phyloP scores from a whole-genome alignment of 306 rosid species.

The Parietaria judaica region DNA sequence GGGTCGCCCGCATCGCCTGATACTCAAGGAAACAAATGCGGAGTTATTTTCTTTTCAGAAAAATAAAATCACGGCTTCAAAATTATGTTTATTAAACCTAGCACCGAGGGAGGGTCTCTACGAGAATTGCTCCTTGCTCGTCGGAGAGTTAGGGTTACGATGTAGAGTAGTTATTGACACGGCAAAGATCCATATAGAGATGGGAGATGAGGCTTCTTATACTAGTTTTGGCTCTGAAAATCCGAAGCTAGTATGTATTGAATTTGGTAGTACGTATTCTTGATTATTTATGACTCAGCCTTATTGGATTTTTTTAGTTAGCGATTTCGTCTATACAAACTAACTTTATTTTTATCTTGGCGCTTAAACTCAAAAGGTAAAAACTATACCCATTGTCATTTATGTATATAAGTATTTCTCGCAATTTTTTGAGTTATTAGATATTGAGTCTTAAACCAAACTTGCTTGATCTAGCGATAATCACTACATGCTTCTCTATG shows the following conservation, averaged over 20 bases:
- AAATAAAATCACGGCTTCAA: slow-evolving; percentile 51
- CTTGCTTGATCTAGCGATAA: too few species aligned
- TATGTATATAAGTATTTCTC: too few species aligned
- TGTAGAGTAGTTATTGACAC: slow-evolving; percentile 67
- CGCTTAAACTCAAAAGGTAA: too few species aligned
- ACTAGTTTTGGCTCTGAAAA: slow-evolving; percentile 35
- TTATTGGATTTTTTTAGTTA: neutral
- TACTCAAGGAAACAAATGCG: slow-evolving; percentile 38
- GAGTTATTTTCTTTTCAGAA: slow-evolving; percentile 35
- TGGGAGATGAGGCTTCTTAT: slow-evolving; percentile 27
- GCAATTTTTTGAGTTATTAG: too few species aligned
- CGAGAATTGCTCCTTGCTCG: slow-evolving; percentile 41
- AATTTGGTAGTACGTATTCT: slow-evolving; percentile 49
- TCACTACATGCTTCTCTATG: too few species aligned
- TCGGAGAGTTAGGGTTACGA: slow-evolving; percentile 32
- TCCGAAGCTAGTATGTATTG: slow-evolving; percentile 47
- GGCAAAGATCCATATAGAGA: slow-evolving; percentile 56
- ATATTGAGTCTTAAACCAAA: too few species aligned
- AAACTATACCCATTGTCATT: too few species aligned
- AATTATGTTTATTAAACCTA: slow-evolving; percentile 59
- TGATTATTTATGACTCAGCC: slow-evolving; percentile 30
- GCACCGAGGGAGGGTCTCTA: slow-evolving; percentile 91
- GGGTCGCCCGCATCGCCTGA: slow-evolving; percentile 72
- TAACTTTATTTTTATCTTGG: too few species aligned
- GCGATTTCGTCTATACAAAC: too few species aligned